Conservation (phyloP, 139 green algal genomes). For the Micractinium conductrix region DNA sequence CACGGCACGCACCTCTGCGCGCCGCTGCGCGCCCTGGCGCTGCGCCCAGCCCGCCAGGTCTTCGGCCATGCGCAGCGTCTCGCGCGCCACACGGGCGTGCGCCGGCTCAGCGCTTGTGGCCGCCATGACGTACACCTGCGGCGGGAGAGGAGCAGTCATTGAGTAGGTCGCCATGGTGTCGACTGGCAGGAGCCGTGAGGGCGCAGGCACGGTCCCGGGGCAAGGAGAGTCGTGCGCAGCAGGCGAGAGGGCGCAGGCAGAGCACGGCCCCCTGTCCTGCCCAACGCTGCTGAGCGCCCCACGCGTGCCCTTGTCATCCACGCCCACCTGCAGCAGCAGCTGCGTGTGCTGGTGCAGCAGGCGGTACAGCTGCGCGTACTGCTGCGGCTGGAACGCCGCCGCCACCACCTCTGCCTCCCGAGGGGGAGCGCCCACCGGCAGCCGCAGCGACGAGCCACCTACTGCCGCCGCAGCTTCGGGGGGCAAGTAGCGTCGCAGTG, state of each 20-base stretch:
- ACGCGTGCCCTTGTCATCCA: no score
- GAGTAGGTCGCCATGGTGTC: no score
- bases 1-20: background rate
- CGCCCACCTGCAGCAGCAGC: conserved; percentile 38
- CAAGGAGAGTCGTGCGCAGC: no score
- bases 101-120: background rate
- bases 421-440: background rate
- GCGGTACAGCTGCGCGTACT: conserved; percentile 44
- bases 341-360: conserved; percentile 40
- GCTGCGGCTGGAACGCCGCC: conserved; percentile 10
- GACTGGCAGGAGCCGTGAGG: no score
- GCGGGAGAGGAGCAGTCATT: background rate
- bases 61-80: conserved; percentile 18
- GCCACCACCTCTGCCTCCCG: background rate
- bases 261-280: no score
- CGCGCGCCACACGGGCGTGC: background rate
- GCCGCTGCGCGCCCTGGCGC: conserved; percentile 14
- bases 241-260: no score
- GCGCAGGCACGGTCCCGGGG: no score
- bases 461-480: background rate
- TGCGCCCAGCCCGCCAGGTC: conserved; percentile 14
- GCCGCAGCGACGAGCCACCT: background rate
- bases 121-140: conserved; percentile 31
- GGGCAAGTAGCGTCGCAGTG: background rate
- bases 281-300: no score